Percentiles rank a stretch among this genome's conserved stretches.
Conservation (phyloP, 306 rosid genomes). For the Medicago truncatula region MtrunA17r5.0-ANR NC_053049.1:34205501-34206000, state of each 20-base stretch:
- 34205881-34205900: slow-evolving; percentile 24
- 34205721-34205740: slow-evolving; percentile 77
- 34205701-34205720: slow-evolving; percentile 77
- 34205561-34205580: not conserved
- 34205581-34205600: not conserved
- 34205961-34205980: slow-evolving; percentile 45
- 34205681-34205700: slow-evolving; percentile 70
- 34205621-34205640: slow-evolving; percentile 51
- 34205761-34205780: slow-evolving; percentile 61
- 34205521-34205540: slow-evolving; percentile 60
- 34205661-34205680: slow-evolving; percentile 62
- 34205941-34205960: slow-evolving; percentile 32
- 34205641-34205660: slow-evolving; percentile 54
- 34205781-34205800: slow-evolving; percentile 59
- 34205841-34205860: not conserved
- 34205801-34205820: slow-evolving; percentile 57
- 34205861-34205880: slow-evolving; percentile 1
- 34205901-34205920: slow-evolving; percentile 25
- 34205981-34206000: slow-evolving; percentile 29
- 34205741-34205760: slow-evolving; percentile 76
- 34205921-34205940: slow-evolving; percentile 19
- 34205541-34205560: slow-evolving; percentile 62
- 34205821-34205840: slow-evolving; percentile 50
- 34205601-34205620: not conserved
- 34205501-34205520: slow-evolving; percentile 46